Base-by-base conservation (phyloP, 768 basidiomycete species). In the Termitomyces sp. region DNA sequence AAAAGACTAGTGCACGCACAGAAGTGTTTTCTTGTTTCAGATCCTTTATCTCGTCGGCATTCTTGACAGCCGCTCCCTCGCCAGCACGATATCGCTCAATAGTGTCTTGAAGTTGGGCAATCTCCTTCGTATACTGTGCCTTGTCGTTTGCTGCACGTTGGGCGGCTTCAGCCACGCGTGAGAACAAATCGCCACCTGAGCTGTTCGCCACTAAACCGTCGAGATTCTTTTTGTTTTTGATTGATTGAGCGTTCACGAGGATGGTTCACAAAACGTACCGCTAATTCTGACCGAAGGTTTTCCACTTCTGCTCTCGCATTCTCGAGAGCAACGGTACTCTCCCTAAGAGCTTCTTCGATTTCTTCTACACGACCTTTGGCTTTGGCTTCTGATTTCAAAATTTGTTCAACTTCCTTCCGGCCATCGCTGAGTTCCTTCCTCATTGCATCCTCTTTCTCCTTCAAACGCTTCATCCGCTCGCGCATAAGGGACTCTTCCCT, bases 271-370 rank as follows among this genome's bases (percentile, higher is more conserved):
- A 26, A 39, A 30, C 91, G 77, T 71, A 94, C 93, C 36, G 83
- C 78, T 44, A 90, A 75, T 59, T 97, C 96, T 34, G 82, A 73
- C 54, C 95, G 76, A 44, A 86, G 65, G 74, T 75, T 59, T 74
- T 99, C 96, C 13, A 98, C 89, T 71, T 99, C 96, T 14, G 91
- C 91, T 55, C 91, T 77, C 5, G 95, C 91, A 64, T 88, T 89
- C 71, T 98, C 95, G 10, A 98, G 79, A 0, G 95, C 92, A 45
- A 85, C 79, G 3, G 87, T 88, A 63, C 89, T 93, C 75, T 98
- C 95, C 61, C 88, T 78, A 40, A 98, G 75, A 2, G 96, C 96
- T 64, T 89, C 91, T 69, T 96, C 94, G 22, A 94, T 81, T 69
- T 99, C 96, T 57, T 87, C 88, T 0, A 93, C 79, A 30, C 93